phyloP scores from a whole-genome alignment of 179 eudicot species.

The Beta corolliflora region DNA sequence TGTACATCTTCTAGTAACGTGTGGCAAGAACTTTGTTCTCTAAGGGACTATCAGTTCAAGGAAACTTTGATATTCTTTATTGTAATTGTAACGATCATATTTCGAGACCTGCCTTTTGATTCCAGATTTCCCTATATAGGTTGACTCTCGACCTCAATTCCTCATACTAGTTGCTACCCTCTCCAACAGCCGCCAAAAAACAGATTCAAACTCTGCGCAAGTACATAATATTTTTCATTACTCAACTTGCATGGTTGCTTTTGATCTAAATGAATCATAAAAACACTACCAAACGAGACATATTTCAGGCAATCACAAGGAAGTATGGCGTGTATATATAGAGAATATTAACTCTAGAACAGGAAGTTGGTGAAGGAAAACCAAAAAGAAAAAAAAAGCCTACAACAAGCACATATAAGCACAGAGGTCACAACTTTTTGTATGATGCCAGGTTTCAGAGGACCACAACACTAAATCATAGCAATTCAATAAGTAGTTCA shows the following conservation, averaged over 20 bases:
- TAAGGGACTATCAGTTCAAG: neutral
- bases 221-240: neutral
- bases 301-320: neutral
- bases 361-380: neutral
- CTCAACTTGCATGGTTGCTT: no score
- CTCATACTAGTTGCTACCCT: neutral
- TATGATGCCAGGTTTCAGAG: neutral
- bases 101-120: neutral
- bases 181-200: neutral
- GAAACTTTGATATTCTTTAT: neutral
- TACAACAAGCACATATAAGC: neutral
- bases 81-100: neutral
- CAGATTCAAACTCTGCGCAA: conserved; percentile 4
- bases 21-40: neutral
- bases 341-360: neutral
- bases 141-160: neutral
- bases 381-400: neutral
- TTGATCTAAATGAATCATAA: neutral
- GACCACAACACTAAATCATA: neutral
- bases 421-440: neutral
- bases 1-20: neutral
- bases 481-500: neutral
- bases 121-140: neutral
- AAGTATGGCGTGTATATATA: neutral
- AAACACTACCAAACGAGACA: neutral